A percentile compares a stretch with the other conserved stretches of the same genome.
These are phyloP conservation scores for Articulospora tetracladia DNA, from an alignment of 495 filamentous ascomycete genomes.

Conservation along the genomic window DNA sequence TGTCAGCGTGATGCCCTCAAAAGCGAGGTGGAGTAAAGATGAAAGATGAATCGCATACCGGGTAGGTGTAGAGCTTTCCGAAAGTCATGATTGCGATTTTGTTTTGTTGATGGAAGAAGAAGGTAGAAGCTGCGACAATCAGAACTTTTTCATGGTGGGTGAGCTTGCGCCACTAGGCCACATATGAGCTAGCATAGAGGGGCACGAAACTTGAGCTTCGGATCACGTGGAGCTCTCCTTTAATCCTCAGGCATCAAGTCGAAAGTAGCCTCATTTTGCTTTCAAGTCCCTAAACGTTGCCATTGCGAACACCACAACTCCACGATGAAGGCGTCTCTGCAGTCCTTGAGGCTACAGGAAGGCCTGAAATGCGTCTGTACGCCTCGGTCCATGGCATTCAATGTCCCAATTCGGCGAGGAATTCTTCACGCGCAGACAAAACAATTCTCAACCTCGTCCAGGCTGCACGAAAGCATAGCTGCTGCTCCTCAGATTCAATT, in stretches of 20 bases:
- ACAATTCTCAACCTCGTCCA: slow-evolving; percentile 18
- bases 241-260: background rate
- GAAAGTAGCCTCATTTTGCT: background rate
- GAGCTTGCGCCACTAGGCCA: background rate
- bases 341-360: slow-evolving; percentile 15
- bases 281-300: background rate
- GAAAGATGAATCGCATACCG: slow-evolving; percentile 51
- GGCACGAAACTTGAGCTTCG: background rate
- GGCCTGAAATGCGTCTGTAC: slow-evolving; percentile 15
- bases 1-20: slow-evolving; percentile 7
- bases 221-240: background rate
- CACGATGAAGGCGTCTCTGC: slow-evolving; percentile 25
- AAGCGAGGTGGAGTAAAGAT: slow-evolving; percentile 10
- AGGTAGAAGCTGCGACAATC: slow-evolving; percentile 10
- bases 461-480: slow-evolving; percentile 5
- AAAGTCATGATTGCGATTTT: slow-evolving; percentile 42
- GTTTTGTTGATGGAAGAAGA: slow-evolving; percentile 58
- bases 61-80: slow-evolving; percentile 90
- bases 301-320: background rate
- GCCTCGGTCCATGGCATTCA: background rate
- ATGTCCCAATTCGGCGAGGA: background rate
- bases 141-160: slow-evolving; percentile 9
- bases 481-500: slow-evolving; percentile 25
- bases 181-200: background rate
- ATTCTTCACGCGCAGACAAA: background rate